Evolutionary conservation across 208 protist species (phyloP).

Genomic region (Blastocrithidia nonstop): DNA sequence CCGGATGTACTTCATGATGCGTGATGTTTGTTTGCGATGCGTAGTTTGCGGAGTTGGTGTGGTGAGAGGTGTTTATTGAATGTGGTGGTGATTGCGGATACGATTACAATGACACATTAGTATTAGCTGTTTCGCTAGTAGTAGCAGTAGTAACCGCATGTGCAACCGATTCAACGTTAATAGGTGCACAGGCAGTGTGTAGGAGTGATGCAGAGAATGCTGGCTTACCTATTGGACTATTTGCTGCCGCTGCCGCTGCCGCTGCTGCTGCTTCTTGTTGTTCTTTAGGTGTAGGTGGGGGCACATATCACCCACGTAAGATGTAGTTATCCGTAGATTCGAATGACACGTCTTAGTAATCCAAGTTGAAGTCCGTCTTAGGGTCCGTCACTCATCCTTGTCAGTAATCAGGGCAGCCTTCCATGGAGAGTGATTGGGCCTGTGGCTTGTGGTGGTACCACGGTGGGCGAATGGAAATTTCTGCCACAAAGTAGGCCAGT

Average conservation of each 20-base stretch:
- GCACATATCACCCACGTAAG: slow-evolving; percentile 78
- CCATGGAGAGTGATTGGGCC: slow-evolving; percentile 27
- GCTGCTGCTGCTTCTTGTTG: not conserved
- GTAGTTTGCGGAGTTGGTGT: too few relatives aligned
- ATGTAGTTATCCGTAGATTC: slow-evolving; percentile 45
- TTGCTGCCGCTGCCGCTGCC: slow-evolving; percentile 1
- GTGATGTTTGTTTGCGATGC: too few relatives aligned
- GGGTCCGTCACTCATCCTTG: slow-evolving; percentile 74
- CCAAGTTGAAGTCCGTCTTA: slow-evolving; percentile 53
- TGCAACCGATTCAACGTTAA: not conserved
- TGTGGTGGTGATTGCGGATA: not conserved
- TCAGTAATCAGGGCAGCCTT: slow-evolving; percentile 76
- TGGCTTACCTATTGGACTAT: too few relatives aligned
- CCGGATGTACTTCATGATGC: too few relatives aligned
- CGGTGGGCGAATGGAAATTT: slow-evolving; percentile 71
- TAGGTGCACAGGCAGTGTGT: too few relatives aligned
- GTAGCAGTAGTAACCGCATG: not conserved
- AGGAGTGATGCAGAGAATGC: too few relatives aligned
- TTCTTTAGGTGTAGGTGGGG: slow-evolving; percentile 10
- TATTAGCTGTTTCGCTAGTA: too few relatives aligned
- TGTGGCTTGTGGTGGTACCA: slow-evolving; percentile 81
- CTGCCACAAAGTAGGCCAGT: slow-evolving; percentile 80
- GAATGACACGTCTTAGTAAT: slow-evolving; percentile 75
- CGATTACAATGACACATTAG: not conserved
- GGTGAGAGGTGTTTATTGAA: too few relatives aligned